Evolutionary conservation across 2,329 filamentous ascomycete genomes (phyloP).

Genomic region (Pseudopithomyces chartarum): DNA sequence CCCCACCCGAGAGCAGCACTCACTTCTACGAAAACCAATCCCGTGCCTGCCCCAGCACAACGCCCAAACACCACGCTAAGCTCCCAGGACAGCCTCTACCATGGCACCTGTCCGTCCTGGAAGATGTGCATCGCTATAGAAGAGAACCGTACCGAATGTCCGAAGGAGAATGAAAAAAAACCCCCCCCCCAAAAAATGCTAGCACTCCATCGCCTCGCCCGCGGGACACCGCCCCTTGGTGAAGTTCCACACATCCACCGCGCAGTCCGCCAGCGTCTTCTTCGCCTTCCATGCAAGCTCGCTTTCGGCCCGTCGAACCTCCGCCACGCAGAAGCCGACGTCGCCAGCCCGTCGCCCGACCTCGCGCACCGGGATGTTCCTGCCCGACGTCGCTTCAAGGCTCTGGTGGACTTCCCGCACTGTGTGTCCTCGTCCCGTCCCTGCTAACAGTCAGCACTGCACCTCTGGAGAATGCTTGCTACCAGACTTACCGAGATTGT

Average conservation of each 20-base stretch:
- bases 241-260: slow-evolving; percentile 47
- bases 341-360: slow-evolving; percentile 48
- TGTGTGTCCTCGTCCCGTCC: slow-evolving; percentile 49
- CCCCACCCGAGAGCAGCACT: too few relatives aligned
- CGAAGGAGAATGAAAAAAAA: too few relatives aligned
- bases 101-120: slow-evolving; percentile 15
- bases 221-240: slow-evolving; percentile 32
- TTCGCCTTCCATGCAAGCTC: slow-evolving; percentile 47
- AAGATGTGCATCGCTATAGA: slow-evolving; percentile 2
- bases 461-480: neutral
- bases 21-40: slow-evolving; percentile 19
- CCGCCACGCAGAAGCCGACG: slow-evolving; percentile 49
- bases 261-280: slow-evolving; percentile 44
- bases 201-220: slow-evolving; percentile 16
- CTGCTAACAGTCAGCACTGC: slow-evolving; percentile 26
- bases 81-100: slow-evolving; percentile 13
- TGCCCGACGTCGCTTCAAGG: slow-evolving; percentile 43
- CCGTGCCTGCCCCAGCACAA: slow-evolving; percentile 17
- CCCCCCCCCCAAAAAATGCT: slow-evolving; percentile 10
- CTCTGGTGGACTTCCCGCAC: slow-evolving; percentile 50
- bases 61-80: slow-evolving; percentile 25
- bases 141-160: neutral
- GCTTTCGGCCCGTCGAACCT: slow-evolving; percentile 43
- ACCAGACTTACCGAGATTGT: slow-evolving; percentile 44
- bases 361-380: slow-evolving; percentile 42